Evolutionary conservation across 2,329 filamentous ascomycete genomes (phyloP).

Genomic region (Lasiodiplodia hormozganensis): DNA sequence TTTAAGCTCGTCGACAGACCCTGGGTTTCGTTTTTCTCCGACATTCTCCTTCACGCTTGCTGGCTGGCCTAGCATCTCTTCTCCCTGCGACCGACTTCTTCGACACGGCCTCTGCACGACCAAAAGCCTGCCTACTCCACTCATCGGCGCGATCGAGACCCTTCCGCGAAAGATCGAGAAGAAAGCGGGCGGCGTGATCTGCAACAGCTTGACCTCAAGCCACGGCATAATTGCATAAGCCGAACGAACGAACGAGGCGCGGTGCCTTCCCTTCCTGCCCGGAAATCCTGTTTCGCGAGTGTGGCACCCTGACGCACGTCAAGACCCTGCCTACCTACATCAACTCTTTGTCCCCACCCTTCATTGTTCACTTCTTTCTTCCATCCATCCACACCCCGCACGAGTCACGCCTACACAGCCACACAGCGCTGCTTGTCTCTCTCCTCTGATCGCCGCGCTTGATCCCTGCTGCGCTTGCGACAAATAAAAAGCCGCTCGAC

Average conservation of each 20-base stretch:
- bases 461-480: neutral
- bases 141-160: neutral
- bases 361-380: neutral
- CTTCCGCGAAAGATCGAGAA: neutral
- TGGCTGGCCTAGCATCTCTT: slow-evolving; percentile 17
- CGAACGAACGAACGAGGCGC: neutral
- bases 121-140: slow-evolving; percentile 6
- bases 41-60: neutral
- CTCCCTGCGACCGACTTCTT: neutral
- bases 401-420: neutral
- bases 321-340: neutral
- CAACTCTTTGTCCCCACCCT: neutral
- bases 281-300: slow-evolving; percentile 22
- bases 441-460: neutral
- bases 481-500: neutral
- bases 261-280: neutral
- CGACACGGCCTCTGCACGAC: neutral
- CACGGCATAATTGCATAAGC: neutral
- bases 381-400: neutral
- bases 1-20: neutral
- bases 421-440: neutral
- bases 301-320: slow-evolving; percentile 20
- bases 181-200: neutral
- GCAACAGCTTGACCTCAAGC: neutral
- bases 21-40: neutral